Evolutionary conservation across 306 rosid species (phyloP).

Genomic region (Quercus variabilis): DNA sequence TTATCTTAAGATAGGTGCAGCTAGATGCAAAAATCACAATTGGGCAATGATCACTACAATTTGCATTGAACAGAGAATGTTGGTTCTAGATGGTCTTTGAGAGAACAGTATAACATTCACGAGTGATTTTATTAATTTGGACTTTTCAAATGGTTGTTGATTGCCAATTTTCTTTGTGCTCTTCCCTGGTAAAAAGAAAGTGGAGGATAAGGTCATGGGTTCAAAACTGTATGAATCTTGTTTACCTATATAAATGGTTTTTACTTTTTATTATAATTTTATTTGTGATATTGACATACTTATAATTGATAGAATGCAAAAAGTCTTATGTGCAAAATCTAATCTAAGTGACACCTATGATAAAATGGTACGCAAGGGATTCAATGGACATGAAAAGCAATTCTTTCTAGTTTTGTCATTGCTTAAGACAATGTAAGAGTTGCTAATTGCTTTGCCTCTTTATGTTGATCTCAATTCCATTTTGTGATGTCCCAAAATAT

Average conservation of each 20-base stretch:
- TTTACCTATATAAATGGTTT: not conserved
- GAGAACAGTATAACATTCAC: not conserved
- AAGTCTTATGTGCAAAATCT: not conserved
- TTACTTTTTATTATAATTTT: not conserved
- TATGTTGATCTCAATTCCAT: too few relatives aligned
- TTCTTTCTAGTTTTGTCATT: not conserved
- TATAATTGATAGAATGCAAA: not conserved
- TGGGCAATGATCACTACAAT: not conserved
- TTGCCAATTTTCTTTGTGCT: not conserved
- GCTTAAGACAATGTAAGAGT: too few relatives aligned
- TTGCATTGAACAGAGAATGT: not conserved
- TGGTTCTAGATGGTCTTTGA: not conserved
- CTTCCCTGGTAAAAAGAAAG: not conserved
- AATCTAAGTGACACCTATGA: not conserved
- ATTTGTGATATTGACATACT: not conserved
- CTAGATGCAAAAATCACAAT: not conserved
- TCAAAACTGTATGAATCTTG: not conserved
- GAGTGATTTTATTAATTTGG: not conserved
- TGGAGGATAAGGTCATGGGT: not conserved
- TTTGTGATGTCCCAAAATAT: too few relatives aligned
- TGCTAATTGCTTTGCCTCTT: too few relatives aligned
- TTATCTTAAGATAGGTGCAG: not conserved
- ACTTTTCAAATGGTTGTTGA: not conserved
- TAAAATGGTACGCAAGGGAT: not conserved
- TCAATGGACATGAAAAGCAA: not conserved